These are phyloP conservation scores for Paraphaeosphaeria sporulosa DNA, from an alignment of 2,329 filamentous ascomycete genomes.

Conservation along the genomic window DNA sequence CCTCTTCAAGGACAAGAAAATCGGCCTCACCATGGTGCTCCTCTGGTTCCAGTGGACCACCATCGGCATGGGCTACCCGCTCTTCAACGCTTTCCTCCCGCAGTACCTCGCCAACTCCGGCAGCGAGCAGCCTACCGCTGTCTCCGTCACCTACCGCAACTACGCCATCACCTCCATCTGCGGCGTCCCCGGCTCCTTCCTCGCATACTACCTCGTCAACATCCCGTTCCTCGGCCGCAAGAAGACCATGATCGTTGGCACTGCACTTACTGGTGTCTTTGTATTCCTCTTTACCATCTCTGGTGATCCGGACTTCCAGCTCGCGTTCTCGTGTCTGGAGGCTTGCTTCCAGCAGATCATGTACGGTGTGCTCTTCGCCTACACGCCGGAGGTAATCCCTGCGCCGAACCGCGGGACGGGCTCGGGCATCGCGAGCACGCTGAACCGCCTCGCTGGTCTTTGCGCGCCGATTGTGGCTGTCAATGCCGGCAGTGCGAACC, in stretches of 20 bases:
- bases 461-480: slow-evolving; percentile 72
- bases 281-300: slow-evolving; percentile 72
- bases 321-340: slow-evolving; percentile 72
- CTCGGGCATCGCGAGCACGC: slow-evolving; percentile 74
- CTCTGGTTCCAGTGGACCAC: slow-evolving; percentile 83
- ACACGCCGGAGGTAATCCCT: slow-evolving; percentile 79
- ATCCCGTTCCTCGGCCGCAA: slow-evolving; percentile 75
- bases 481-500: slow-evolving; percentile 48
- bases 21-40: slow-evolving; percentile 58
- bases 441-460: slow-evolving; percentile 73
- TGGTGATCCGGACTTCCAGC: slow-evolving; percentile 63
- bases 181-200: slow-evolving; percentile 77
- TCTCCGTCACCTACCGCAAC: slow-evolving; percentile 71
- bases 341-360: slow-evolving; percentile 68
- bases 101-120: slow-evolving; percentile 76
- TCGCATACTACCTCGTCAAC: slow-evolving; percentile 77
- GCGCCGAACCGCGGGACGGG: slow-evolving; percentile 75
- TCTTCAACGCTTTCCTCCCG: slow-evolving; percentile 91
- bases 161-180: slow-evolving; percentile 81
- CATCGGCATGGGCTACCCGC: slow-evolving; percentile 85
- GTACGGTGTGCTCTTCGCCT: slow-evolving; percentile 78
- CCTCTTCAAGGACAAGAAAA: slow-evolving; percentile 61
- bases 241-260: slow-evolving; percentile 73
- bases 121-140: slow-evolving; percentile 31
- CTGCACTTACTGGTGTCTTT: slow-evolving; percentile 71